A percentile compares a stretch with the other conserved stretches of the same genome.
phyloP scores from a whole-genome alignment of 2,329 filamentous ascomycete species.

The Colletotrichum noveboracense region DNA sequence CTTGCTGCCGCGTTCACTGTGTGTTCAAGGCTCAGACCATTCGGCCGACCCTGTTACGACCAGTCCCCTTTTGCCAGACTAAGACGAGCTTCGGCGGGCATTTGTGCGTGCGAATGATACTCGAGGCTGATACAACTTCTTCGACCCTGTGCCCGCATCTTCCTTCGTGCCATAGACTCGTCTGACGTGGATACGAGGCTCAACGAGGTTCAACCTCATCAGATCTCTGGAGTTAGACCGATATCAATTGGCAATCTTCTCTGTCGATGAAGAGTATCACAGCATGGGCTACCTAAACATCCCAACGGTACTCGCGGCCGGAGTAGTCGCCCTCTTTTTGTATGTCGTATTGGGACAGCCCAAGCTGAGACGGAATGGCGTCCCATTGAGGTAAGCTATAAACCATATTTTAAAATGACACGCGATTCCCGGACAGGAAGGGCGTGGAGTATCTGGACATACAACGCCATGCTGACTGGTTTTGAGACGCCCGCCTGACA shows the following conservation, averaged over 20 bases:
- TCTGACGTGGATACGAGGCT: not conserved
- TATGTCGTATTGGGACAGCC: constrained; percentile 11
- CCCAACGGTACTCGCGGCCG: not conserved
- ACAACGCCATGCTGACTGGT: not conserved
- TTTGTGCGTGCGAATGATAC: not conserved
- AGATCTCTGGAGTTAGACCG: not conserved
- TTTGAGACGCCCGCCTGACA: constrained; percentile 52
- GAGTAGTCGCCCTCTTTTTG: constrained; percentile 8
- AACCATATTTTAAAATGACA: not conserved
- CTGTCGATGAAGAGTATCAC: not conserved
- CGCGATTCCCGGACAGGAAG: not conserved
- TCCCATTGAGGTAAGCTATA: constrained; percentile 18
- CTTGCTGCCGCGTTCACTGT: not conserved
- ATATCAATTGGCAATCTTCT: not conserved
- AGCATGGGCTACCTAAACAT: not conserved
- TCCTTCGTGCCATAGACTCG: not conserved
- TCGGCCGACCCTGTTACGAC: not conserved
- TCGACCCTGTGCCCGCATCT: not conserved
- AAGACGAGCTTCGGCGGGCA: not conserved
- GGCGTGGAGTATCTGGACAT: not conserved
- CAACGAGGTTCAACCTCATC: not conserved
- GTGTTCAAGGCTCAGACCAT: not conserved
- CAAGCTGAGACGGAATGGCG: constrained; percentile 20
- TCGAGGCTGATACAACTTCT: not conserved
- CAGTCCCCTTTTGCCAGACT: not conserved